Evolutionary conservation across 306 rosid species (phyloP).

Genomic region (Alnus glutinosa): DNA sequence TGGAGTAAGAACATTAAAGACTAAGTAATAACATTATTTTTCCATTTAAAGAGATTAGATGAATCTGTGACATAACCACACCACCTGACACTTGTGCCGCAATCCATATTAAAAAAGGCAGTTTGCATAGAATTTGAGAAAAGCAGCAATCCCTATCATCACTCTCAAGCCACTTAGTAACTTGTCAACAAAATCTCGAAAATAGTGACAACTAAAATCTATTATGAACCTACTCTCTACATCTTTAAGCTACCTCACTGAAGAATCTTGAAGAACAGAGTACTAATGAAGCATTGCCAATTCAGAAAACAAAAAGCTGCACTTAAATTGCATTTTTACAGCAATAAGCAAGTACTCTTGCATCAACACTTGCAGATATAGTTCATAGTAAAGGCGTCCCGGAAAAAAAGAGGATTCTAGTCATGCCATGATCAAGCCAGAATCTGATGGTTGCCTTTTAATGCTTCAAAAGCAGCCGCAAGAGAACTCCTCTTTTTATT

Average conservation of each 20-base stretch:
- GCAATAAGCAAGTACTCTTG: not conserved
- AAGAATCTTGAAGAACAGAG: not conserved
- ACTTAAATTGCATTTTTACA: not conserved
- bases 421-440: conserved; percentile 5
- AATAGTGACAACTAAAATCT: not conserved
- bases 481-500: not conserved
- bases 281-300: not conserved
- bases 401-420: not conserved
- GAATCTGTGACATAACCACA: not conserved
- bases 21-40: not conserved
- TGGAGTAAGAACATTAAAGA: not conserved
- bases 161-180: not conserved
- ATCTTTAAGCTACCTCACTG: not conserved
- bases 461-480: not conserved
- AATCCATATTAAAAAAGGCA: too few species aligned
- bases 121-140: not conserved
- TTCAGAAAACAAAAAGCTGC: not conserved
- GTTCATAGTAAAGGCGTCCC: not conserved
- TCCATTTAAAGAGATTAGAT: too few species aligned
- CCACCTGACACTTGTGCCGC: not conserved
- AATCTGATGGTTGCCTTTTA: not conserved
- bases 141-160: not conserved
- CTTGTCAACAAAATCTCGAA: not conserved
- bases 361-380: not conserved
- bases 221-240: not conserved